Base-by-base conservation (phyloP, 257 asterid species). In the Agastache rugosa region DNA sequence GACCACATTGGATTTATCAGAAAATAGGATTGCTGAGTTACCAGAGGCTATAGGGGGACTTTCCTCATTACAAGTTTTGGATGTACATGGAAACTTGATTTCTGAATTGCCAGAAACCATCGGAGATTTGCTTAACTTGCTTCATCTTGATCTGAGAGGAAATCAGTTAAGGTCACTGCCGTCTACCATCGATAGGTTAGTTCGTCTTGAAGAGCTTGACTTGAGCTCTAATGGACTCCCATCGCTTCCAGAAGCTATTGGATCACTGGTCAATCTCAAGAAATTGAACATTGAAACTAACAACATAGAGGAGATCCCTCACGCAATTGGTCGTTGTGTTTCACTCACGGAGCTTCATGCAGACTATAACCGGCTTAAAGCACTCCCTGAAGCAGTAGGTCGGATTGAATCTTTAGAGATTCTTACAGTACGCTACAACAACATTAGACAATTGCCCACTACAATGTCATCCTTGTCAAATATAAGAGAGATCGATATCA, bases 341-440 rank as follows among this genome's bases (percentile, higher is more conserved):
- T 87, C 88, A 0, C 92, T 92, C 73, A 67, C 45, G 72, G 96
- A 90, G 87, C 87, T 92, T 51, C 88, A 74, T 25, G 96, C 88
- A 1, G 97, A 92, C 71, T 92, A 92, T 77, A 92, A 92, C 69
- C 72, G 85, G 47, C 92, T 92, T 25, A 92, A 90, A 86, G 97
- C 97, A 1, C 90, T 92, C 3, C 97, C 97, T 6, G 97, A 92
- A 82, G 97, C 97, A 23, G 87, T 92, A 14, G 97, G 97, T 42
- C 67, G 84, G 71, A 86, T 92, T 25, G 89, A 76, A 61, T 78
- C 96, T 10, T 73, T 92, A 74, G 97, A 92, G 86, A 73, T 88
- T 69, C 81, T 92, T n/a, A 75, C 97, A 11, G 89, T 86, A 41
- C 87, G 97, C 20, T 92, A 92, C 72, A 92, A 92, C 73, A 92